Base-by-base conservation (phyloP, 306 rosid species). In the Trifolium subterraneum region DNA sequence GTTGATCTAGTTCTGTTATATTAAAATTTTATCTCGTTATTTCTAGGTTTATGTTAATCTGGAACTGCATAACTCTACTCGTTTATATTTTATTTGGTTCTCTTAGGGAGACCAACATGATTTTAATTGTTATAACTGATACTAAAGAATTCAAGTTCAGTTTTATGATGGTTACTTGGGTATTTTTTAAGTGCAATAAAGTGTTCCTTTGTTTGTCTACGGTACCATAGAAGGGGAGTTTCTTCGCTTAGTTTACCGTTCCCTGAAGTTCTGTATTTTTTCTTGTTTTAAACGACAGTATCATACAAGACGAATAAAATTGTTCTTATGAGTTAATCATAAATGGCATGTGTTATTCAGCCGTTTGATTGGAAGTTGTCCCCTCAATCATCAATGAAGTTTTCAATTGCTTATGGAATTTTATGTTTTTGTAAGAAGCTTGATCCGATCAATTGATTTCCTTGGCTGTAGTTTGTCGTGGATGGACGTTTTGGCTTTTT, bases 1-100 rank as follows among this genome's bases (percentile, higher is more conserved):
- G 77, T 80, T 95, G 89, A 91, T 71, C 41, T 44, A 70, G 64
- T 55, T 77, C 47, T 55, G 64, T 45, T 9, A 44, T 77, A 25
- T 74, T 60, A 9, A 77, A 12, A 33, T 55, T 70, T 51, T 23
- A 27, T 64, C 48, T 55, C 15, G 44, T 8, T 38, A 50, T 79
- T 59, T 63, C 61, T 64, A 56, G 81, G 77, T 33, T 73, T 61
- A 61, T 64, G 80, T 75, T 71, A 33, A 75, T 62, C 14, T 56
- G 79, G 76, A 83, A 48, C 75, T 74, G 71, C 81, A 67, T 71
- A 63, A 59, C 70, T 39, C 58, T 50, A 54, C 76, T 54, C 62
- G 62, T 78, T 60, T 68, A 39, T 41, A 45, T 62, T 75, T 69
- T 69, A 61, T 78, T 58, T 52, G 35, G 67, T 86, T 74, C 62